phyloP scores from a whole-genome alignment of 768 basidiomycete genomes.

The Rhodosporidiobolus sp. region DNA sequence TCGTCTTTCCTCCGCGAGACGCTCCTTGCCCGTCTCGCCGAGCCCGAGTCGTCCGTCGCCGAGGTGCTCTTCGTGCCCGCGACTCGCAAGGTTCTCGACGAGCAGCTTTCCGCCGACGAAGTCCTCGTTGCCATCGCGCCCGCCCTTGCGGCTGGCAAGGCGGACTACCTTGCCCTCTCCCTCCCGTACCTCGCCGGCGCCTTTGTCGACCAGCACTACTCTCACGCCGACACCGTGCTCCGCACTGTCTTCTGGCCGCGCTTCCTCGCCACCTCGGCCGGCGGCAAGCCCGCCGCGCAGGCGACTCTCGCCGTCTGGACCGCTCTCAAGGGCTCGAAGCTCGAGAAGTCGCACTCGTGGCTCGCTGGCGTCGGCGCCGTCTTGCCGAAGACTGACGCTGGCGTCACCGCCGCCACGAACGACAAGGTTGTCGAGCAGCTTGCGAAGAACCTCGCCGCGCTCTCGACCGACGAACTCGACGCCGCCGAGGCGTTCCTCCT shows the following conservation, averaged over 20 bases:
- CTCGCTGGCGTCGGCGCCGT: conserved; percentile 12
- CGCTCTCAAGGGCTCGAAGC: conserved; percentile 12
- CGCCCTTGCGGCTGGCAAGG: conserved; percentile 28
- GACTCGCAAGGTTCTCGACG: conserved; percentile 51
- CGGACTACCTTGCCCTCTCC: conserved; percentile 39
- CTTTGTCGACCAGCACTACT: conserved; percentile 55
- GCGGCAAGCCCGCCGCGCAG: background rate
- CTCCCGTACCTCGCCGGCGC: conserved; percentile 52
- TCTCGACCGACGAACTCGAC: conserved; percentile 41
- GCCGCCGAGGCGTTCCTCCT: conserved; percentile 55
- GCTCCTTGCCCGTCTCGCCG: conserved; percentile 66
- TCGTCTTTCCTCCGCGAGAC: conserved; percentile 57
- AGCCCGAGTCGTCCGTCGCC: conserved; percentile 62
- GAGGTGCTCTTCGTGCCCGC: conserved; percentile 62
- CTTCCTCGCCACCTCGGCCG: conserved; percentile 17
- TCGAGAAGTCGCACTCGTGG: conserved; percentile 29
- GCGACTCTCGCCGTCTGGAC: background rate
- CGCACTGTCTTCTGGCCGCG: conserved; percentile 24
- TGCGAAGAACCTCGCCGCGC: conserved; percentile 32
- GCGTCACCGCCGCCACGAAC: conserved; percentile 9
- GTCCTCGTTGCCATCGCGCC: conserved; percentile 42
- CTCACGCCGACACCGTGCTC: conserved; percentile 15
- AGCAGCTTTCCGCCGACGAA: conserved; percentile 33
- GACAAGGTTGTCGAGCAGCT: conserved; percentile 22
- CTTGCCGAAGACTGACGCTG: background rate